Percentiles rank a stretch among this genome's conserved stretches.
Conservation (phyloP, 371 early-diverging fungal genomes). For the Mortierella sp. region DNA sequence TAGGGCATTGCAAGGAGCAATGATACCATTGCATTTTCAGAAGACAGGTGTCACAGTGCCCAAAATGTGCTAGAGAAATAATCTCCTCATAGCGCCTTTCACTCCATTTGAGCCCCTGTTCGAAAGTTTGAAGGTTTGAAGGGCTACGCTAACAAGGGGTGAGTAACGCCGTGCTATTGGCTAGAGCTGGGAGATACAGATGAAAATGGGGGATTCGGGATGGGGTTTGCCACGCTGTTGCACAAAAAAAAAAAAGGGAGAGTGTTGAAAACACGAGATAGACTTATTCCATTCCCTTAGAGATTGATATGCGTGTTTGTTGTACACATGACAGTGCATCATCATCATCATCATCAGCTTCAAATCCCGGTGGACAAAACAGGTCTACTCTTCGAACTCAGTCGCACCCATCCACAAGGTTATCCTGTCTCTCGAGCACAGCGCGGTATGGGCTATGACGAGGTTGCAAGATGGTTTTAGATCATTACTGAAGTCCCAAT, state of each 20-base stretch:
- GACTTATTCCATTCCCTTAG: neutral
- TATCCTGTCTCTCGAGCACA: too few species aligned
- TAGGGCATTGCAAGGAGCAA: slow-evolving; percentile 1
- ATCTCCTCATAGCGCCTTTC: slow-evolving; percentile 2
- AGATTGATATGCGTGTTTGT: neutral
- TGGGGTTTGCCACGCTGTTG: slow-evolving; percentile 32
- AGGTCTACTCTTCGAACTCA: neutral
- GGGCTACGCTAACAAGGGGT: neutral
- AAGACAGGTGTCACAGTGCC: neutral
- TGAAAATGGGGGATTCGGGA: slow-evolving; percentile 2
- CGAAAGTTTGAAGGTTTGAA: neutral
- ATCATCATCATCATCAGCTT: neutral
- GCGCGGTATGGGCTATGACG: too few species aligned
- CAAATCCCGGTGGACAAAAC: neutral
- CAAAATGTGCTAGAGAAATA: slow-evolving; percentile 7
- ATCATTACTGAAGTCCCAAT: too few species aligned
- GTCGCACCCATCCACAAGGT: neutral
- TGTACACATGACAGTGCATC: slow-evolving; percentile 3
- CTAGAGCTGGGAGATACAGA: neutral
- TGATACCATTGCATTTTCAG: slow-evolving; percentile 12
- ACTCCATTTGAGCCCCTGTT: slow-evolving; percentile 7
- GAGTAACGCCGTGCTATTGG: neutral
- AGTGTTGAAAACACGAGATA: neutral
- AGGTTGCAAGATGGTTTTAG: too few species aligned
- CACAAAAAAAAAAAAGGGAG: slow-evolving; percentile 22